A percentile compares a stretch with the other conserved stretches of the same genome.
phyloP scores from a whole-genome alignment of 2,329 filamentous ascomycete genomes.

The Thielaviopsis ethacetica region DNA sequence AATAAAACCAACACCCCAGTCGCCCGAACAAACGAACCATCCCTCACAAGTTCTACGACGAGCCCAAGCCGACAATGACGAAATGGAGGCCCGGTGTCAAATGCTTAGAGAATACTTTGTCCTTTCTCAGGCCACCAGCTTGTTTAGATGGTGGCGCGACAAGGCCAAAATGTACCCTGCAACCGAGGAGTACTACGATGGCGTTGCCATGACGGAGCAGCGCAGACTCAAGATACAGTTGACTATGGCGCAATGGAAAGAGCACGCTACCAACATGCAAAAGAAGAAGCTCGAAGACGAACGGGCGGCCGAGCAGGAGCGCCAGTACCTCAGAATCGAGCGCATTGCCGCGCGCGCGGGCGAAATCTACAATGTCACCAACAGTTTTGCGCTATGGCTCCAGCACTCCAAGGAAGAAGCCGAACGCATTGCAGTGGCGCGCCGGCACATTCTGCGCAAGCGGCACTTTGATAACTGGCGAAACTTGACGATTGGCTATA shows the following conservation, averaged over 20 bases:
- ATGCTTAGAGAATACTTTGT: constrained; percentile 1
- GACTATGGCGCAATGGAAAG: constrained; percentile 10
- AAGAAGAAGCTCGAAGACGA: constrained; percentile 7
- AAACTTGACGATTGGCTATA: constrained; percentile 10
- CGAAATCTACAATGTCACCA: constrained; percentile 46
- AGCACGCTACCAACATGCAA: constrained; percentile 2
- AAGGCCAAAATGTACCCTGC: constrained; percentile 6
- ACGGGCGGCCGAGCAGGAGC: constrained; percentile 5
- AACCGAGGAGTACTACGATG: constrained; percentile 10
- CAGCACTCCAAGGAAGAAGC: constrained; percentile 46
- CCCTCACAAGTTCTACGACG: constrained; percentile 10
- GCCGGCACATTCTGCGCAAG: constrained; percentile 51
- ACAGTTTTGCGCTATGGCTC: constrained; percentile 35
- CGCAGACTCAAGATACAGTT: constrained; percentile 4
- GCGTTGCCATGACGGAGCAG: constrained; percentile 8
- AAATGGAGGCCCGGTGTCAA: constrained; percentile 10
- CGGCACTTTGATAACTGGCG: constrained; percentile 18
- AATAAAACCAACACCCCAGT: constrained; percentile 1
- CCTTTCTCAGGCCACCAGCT: constrained; percentile 1
- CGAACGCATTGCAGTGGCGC: constrained; percentile 48
- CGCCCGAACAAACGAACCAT: constrained; percentile 10
- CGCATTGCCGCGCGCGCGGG: constrained; percentile 40
- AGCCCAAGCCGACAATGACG: constrained; percentile 4
- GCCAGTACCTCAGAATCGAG: constrained; percentile 10
- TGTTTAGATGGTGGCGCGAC: constrained; percentile 12